Conservation (phyloP, 116 monocot genomes). For the Dioscorea cayenensis region DNA sequence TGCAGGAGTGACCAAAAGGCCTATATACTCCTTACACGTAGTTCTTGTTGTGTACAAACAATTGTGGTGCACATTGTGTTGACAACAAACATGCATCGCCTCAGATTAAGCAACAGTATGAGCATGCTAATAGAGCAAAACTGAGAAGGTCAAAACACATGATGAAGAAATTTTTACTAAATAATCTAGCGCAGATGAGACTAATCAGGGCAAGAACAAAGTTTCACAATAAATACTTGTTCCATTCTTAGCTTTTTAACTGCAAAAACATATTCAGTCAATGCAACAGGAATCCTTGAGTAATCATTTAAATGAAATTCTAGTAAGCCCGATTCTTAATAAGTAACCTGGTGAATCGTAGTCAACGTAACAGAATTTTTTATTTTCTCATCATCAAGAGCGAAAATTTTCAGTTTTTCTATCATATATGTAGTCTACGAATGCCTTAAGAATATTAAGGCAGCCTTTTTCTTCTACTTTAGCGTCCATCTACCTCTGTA, state of each 20-base stretch:
- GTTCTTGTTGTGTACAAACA: too few relatives aligned
- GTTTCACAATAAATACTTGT: conserved; percentile 89
- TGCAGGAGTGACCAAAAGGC: too few relatives aligned
- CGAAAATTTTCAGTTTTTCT: conserved; percentile 84
- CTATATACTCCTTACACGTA: too few relatives aligned
- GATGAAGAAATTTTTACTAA: not conserved
- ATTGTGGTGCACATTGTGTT: too few relatives aligned
- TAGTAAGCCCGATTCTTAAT: not conserved
- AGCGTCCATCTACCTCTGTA: conserved; percentile 15
- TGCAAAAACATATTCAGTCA: conserved; percentile 20
- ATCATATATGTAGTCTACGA: conserved; percentile 65
- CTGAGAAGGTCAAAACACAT: not conserved
- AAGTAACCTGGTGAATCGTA: conserved; percentile 89
- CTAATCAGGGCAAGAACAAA: conserved; percentile 19
- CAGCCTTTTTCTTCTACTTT: conserved; percentile 52
- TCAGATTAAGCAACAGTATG: too few relatives aligned
- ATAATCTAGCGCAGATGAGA: not conserved
- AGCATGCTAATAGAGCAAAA: too few relatives aligned
- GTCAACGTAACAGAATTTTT: conserved; percentile 75
- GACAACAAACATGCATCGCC: too few relatives aligned
- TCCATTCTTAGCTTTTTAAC: conserved; percentile 98
- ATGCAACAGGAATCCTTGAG: too few relatives aligned
- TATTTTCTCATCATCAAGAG: conserved; percentile 53
- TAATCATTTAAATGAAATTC: too few relatives aligned
- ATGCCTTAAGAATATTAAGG: conserved; percentile 41